Base-by-base conservation (phyloP, 148 eudicot species). In the Amaranthus hypochondriacus region DNA sequence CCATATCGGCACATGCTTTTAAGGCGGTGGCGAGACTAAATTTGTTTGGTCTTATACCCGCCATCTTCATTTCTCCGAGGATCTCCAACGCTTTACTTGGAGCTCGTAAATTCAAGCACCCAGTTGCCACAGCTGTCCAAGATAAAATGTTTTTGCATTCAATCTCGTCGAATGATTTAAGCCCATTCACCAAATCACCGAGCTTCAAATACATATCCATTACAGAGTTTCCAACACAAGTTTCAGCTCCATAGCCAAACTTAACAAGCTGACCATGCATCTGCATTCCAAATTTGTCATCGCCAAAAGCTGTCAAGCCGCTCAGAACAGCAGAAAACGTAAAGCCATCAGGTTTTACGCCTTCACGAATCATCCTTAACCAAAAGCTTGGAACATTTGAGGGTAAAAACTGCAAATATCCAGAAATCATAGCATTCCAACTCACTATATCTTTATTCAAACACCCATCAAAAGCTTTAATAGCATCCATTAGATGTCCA, bases 401-500 rank as follows among this genome's bases (percentile, higher is more conserved):
- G 54, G 77, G 80, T 2, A 68, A 79, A 71, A 76, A 70, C 73
- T 82, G 83, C 81, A 81, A 59, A 68, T 82, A 86, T 21, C 92
- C 92, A 7, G 83, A 75, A 48, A 89, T 59, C 83, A 91, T 84
- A 42, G 91, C 80, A 73, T 91, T 91, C 93, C 93, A 91, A 65
- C 89, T 80, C 66, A 89, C 87, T 14, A 70, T 79, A 82, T 91
- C 96, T 74, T 77, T 87, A 66, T 52, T 47, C 4, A 28, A 46
- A 61, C 74, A 76, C 67, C 68, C 65, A 44, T 86, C 81, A 58
- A 91, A 91, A 48, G 76, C 81, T 71, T 53, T 65, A 12, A 70
- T 56, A 57, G 93, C 93, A 57, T 83, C 85, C 5, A 14, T 39
- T 15, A 81, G 77, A 11, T 67, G 61, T 5, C 73, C 79, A 77